These are phyloP conservation scores for Candida michaelii DNA, from an alignment of 805 yeast genomes.

Conservation along the genomic window DNA sequence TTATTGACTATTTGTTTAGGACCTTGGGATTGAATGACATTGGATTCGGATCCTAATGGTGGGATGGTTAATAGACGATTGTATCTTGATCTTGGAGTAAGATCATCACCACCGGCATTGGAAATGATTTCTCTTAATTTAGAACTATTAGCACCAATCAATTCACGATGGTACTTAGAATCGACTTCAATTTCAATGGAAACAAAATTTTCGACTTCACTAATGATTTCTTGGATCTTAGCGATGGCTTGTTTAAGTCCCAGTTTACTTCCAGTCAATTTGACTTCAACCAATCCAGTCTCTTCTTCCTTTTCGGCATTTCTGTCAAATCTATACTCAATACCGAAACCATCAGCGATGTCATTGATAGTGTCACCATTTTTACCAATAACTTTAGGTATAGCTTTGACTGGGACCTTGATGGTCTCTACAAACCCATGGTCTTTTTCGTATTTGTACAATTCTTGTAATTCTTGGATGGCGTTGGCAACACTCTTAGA, in stretches of 20 bases:
- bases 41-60: constrained; percentile 57
- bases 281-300: constrained; percentile 58
- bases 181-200: constrained; percentile 63
- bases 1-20: constrained; percentile 70
- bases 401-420: constrained; percentile 67
- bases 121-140: constrained; percentile 69
- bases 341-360: constrained; percentile 68
- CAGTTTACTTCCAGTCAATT: constrained; percentile 72
- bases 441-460: constrained; percentile 82
- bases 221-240: constrained; percentile 61
- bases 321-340: constrained; percentile 50
- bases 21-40: constrained; percentile 67
- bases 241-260: constrained; percentile 72
- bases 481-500: constrained; percentile 85
- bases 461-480: constrained; percentile 77
- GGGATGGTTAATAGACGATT: constrained; percentile 69
- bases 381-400: constrained; percentile 87
- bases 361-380: constrained; percentile 81
- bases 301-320: constrained; percentile 45
- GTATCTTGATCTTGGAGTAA: constrained; percentile 42
- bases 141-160: constrained; percentile 80
- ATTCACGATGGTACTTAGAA: constrained; percentile 68
- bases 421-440: constrained; percentile 71
- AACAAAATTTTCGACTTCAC: constrained; percentile 61
- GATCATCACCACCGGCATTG: constrained; percentile 71